Base-by-base conservation (phyloP, 257 asterid genomes). In the Nemophila menziesii region DNA sequence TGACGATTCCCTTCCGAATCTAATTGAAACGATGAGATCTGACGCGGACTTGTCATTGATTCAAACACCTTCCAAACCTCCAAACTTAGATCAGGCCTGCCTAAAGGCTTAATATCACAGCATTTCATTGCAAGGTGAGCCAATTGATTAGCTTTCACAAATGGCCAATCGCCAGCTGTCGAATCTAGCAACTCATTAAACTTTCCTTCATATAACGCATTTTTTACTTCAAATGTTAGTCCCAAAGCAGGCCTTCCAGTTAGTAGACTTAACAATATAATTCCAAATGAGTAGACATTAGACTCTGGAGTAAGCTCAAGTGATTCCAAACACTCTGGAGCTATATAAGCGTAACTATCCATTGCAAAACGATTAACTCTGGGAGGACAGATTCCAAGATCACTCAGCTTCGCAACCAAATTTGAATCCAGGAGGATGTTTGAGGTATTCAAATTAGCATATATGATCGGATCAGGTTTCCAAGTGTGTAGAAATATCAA, bases 91-190 rank as follows among this genome's bases (percentile, higher is more conserved):
- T 80, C 63, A 5, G 93, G 80, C 34, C 92, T 69, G 58, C 78
- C 68, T 18, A 56, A 14, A 14, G 45, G 57, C 46, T 71, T 51
- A 55, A 41, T 52, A 61, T 72, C 67, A 38, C 93, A 89, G 71
- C 97, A 89, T 58, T 67, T 68, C 69, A 80, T 44, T 14, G 69
- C 93, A 72, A 89, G 51, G 56, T 39, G 19, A 63, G 83, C 75
- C 36, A 89, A 49, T 60, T 66, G 63, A 33, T 61, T 56, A 0
- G 67, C 79, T 46, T 16, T 61, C 69, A 47, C 70, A 41, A 56
- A 36, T 42, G 95, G 86, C 97, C 97, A 89, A 14, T 89, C 83
- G 27, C 94, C 97, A 20, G 97, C 92, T 33, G 86, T 73, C 36
- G 23, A 38, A 68, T 84, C 95, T 36, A 89, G 56, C 26, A 84